Base-by-base conservation (phyloP, 495 filamentous ascomycete species). In the Poronia punctata region DNA sequence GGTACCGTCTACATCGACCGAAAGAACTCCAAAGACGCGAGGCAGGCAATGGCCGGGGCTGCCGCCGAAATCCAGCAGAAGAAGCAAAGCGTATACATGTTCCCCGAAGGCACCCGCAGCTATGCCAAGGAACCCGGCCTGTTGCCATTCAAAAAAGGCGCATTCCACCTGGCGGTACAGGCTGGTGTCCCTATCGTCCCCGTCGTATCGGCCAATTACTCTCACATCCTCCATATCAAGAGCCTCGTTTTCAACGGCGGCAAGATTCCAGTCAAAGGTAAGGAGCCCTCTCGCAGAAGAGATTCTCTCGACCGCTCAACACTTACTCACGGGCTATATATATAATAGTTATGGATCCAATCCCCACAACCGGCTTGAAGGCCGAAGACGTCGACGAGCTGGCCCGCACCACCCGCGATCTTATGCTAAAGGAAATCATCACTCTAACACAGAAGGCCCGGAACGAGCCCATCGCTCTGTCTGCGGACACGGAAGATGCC, bases 1-100 rank as follows among this genome's bases (percentile, higher is more conserved):
- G 86, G 88, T 35, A 85, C 86, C 43, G 82, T 99, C 30, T 99
- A 97, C 62, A 93, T 99, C 66, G 86, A 99, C 56, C 82, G 92
- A 50, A 71, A 74, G 34, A 93, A 95, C 54, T 78, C 78, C 23
- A 68, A 78, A 43, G 83, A 80, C 29, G 88, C 92, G n/a, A 72
- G 88, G 42, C 75, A 80, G 43, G 88, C 87, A 2, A 95, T 99
- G 70, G 76, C 82, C 38, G 75, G 81, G 27, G 92, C 92, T 11
- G 84, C 85, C 19, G 60, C 75, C 19, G 80, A 88, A 58, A 97
- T 99, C 65, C 76, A 70, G 35, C 66, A 56, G 34, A 67, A 82
- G 49, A 73, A 74, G 45, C 90, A 97, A 70, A 87, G 79, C 59
- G 88, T 97, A 23, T 95, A 84, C 62, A 94, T 96, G 59, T 92